Conservation (phyloP, 176 grass and related monocot genomes). For the Carex scoparia region DNA sequence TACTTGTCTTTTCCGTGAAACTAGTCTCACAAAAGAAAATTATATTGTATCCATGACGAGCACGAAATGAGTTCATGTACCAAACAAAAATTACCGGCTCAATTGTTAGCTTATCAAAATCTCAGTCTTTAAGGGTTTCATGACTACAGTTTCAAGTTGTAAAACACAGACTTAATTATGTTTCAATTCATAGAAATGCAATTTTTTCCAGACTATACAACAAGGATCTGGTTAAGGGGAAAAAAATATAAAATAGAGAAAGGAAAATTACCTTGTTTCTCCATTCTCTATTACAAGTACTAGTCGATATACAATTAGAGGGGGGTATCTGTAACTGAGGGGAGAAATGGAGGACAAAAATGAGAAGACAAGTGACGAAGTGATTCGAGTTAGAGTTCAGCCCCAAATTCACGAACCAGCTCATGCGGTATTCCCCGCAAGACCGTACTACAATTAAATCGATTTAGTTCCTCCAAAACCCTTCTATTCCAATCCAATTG, state of each 20-base stretch:
- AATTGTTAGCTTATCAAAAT: not conserved
- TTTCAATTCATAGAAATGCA: not conserved
- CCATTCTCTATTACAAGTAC: constrained; percentile 53
- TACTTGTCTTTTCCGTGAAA: not conserved
- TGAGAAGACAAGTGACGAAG: constrained; percentile 87
- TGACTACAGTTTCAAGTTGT: not conserved
- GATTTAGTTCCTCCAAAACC: not conserved
- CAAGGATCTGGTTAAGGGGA: not conserved
- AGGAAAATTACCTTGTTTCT: constrained; percentile 55
- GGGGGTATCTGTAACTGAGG: constrained; percentile 53
- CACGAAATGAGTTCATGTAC: not conserved
- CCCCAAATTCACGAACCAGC: constrained; percentile 97
- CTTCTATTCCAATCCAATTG: constrained; percentile 6
- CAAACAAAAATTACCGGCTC: not conserved
- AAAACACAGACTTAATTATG: not conserved
- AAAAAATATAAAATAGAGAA: not conserved
- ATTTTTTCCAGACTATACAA: not conserved
- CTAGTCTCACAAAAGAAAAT: not conserved
- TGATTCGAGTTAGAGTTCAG: constrained; percentile 94
- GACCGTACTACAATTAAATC: not conserved
- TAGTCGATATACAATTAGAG: constrained; percentile 44
- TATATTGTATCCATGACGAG: not conserved
- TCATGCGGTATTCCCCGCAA: constrained; percentile 57
- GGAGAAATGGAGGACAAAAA: constrained; percentile 95
- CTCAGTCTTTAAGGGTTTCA: not conserved